Conservation (phyloP, 306 rosid genomes). For the Rosa persica region DNA sequence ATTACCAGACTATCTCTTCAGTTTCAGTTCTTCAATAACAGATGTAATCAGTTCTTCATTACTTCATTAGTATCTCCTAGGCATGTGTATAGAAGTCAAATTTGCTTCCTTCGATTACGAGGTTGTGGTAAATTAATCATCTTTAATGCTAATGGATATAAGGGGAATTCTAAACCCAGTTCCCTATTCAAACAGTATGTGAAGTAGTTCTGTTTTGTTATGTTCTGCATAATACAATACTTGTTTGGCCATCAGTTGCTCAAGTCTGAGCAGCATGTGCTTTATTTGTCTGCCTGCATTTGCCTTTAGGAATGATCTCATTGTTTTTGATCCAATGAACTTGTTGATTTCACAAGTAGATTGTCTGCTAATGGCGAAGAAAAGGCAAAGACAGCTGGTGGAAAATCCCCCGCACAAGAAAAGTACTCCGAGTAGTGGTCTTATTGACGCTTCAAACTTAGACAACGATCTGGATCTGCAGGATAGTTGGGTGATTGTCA, state of each 20-base stretch:
- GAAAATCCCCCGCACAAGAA: constrained; percentile 28
- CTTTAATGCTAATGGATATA: background rate
- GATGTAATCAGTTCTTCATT: too few relatives aligned
- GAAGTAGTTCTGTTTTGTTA: background rate
- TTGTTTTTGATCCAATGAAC: constrained; percentile 19
- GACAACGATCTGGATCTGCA: constrained; percentile 32
- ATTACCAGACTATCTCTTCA: background rate
- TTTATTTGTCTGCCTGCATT: background rate
- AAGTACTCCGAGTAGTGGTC: constrained; percentile 26
- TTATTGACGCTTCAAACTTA: constrained; percentile 30
- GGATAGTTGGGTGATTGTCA: constrained; percentile 79
- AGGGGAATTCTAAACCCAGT: background rate
- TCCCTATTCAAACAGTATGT: background rate
- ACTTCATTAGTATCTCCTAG: background rate
- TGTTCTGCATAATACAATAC: background rate
- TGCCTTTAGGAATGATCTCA: background rate
- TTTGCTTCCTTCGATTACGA: background rate
- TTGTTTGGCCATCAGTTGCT: background rate
- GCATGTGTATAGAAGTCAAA: background rate
- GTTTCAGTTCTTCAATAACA: background rate
- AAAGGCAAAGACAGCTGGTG: constrained; percentile 51
- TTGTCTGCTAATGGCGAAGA: constrained; percentile 55
- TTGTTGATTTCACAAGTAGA: constrained; percentile 34
- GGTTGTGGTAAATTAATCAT: background rate
- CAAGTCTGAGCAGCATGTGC: background rate